These are phyloP conservation scores for Microcos paniculata DNA, from an alignment of 345 rosid species.

Conservation along the genomic window DNA sequence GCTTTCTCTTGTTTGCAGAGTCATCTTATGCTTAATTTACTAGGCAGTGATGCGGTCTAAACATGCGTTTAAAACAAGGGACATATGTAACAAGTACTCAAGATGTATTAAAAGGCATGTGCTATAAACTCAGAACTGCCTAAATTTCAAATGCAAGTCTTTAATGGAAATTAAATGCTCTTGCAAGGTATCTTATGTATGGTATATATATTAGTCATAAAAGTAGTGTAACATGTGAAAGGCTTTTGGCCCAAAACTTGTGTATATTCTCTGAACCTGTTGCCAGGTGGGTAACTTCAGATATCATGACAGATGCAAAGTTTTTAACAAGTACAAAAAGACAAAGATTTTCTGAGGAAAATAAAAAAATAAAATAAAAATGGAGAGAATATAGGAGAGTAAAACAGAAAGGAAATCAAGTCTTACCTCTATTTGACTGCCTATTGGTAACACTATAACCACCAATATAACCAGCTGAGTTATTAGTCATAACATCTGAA, in stretches of 20 bases:
- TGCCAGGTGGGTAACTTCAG: background rate
- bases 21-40: background rate
- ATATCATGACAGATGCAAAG: background rate
- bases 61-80: background rate
- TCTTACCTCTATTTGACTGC: constrained; percentile 61
- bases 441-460: constrained; percentile 54
- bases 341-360: background rate
- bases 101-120: background rate
- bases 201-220: background rate
- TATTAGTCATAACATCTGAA: constrained; percentile 48
- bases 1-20: background rate
- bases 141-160: background rate
- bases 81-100: background rate
- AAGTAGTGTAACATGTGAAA: background rate
- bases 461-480: constrained; percentile 50
- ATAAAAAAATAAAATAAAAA: no score
- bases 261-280: background rate
- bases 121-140: background rate
- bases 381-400: background rate
- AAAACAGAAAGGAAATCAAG: background rate
- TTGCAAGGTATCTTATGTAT: background rate
- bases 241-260: background rate
- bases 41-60: background rate
- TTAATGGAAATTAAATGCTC: background rate
- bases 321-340: background rate